phyloP scores from a whole-genome alignment of 805 yeast genomes.

The Saccharomycopsis olivae region DNA sequence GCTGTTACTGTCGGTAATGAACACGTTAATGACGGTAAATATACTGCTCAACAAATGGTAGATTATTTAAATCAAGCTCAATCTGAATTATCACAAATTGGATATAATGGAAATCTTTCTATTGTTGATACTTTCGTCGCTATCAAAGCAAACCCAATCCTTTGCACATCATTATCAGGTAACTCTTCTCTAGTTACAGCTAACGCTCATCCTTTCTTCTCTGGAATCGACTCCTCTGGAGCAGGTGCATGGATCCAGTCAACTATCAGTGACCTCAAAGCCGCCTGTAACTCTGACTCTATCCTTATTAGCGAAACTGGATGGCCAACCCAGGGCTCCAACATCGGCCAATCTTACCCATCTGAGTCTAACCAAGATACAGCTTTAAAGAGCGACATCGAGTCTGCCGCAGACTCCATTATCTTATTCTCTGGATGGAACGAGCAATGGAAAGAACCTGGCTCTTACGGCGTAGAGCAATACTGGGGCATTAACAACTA shows the following conservation, averaged over 20 bases:
- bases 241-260: slow-evolving; percentile 84
- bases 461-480: slow-evolving; percentile 60
- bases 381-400: slow-evolving; percentile 61
- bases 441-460: slow-evolving; percentile 80
- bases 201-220: slow-evolving; percentile 96
- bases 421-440: slow-evolving; percentile 77
- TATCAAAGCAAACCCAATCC: slow-evolving; percentile 81
- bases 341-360: slow-evolving; percentile 69
- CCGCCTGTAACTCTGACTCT: slow-evolving; percentile 50
- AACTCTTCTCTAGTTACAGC: slow-evolving; percentile 86
- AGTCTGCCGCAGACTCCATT: slow-evolving; percentile 59
- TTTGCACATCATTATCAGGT: slow-evolving; percentile 58
- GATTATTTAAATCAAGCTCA: slow-evolving; percentile 56
- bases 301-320: slow-evolving; percentile 89
- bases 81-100: slow-evolving; percentile 60
- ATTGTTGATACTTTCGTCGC: slow-evolving; percentile 95
- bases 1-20: slow-evolving; percentile 93
- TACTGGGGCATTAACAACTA: slow-evolving; percentile 62
- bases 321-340: slow-evolving; percentile 87
- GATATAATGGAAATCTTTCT: slow-evolving; percentile 88
- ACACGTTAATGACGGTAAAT: slow-evolving; percentile 79
- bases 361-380: slow-evolving; percentile 60
- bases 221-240: slow-evolving; percentile 66
- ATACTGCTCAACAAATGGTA: slow-evolving; percentile 59
- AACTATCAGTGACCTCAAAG: slow-evolving; percentile 82